These are phyloP conservation scores for Tuber borchii DNA, from an alignment of 495 filamentous ascomycete genomes.

Conservation along the genomic window DNA sequence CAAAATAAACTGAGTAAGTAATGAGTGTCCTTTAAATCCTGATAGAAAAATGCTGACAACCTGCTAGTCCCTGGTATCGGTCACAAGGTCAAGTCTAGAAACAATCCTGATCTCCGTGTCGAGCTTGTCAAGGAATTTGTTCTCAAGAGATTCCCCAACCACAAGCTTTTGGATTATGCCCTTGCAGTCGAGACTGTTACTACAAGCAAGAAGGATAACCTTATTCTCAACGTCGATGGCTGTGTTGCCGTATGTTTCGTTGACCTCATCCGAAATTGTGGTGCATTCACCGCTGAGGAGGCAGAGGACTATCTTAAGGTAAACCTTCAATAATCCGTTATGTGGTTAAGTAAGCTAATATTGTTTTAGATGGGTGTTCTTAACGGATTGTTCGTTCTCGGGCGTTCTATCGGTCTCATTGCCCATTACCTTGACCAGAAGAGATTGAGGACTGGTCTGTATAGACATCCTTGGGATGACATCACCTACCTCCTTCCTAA, in stretches of 20 bases:
- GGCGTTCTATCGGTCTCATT: constrained; percentile 94
- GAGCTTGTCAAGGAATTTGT: constrained; percentile 99
- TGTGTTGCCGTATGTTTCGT: constrained; percentile 98
- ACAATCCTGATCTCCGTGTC: constrained; percentile 98
- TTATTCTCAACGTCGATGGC: constrained; percentile 98
- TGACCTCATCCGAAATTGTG: constrained; percentile 93
- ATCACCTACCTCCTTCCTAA: constrained; percentile 93
- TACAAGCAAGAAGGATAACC: constrained; percentile 99
- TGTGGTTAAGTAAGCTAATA: constrained; percentile 32
- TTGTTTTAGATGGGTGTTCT: constrained; percentile 83
- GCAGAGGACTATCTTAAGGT: constrained; percentile 68
- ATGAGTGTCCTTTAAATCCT: background rate
- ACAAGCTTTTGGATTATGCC: constrained; percentile 96
- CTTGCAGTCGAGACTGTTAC: constrained; percentile 97
- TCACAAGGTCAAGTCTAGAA: constrained; percentile 97
- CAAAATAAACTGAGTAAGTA: constrained; percentile 93
- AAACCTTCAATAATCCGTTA: background rate
- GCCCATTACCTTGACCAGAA: constrained; percentile 99
- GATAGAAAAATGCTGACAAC: constrained; percentile 42
- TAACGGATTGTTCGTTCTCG: constrained; percentile 97
- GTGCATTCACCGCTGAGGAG: constrained; percentile 81
- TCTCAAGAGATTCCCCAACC: constrained; percentile 90
- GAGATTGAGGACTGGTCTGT: constrained; percentile 92
- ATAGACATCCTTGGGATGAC: constrained; percentile 98
- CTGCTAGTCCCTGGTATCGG: constrained; percentile 85